Conservation (phyloP, 805 yeast species). For the Metschnikowia proteae region DNA sequence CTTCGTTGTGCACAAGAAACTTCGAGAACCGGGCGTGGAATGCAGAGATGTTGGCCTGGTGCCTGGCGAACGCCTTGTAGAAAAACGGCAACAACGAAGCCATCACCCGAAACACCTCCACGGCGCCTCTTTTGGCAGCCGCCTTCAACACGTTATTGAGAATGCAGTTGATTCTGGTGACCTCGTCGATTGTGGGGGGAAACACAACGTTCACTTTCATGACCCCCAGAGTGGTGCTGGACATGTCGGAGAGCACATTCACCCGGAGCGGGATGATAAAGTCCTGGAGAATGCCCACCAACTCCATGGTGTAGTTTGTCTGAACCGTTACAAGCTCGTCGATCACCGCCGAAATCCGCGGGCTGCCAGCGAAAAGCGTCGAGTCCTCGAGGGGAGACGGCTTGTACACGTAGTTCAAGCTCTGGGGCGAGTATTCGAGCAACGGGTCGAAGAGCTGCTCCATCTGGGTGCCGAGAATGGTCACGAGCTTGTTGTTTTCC, state of each 20-base stretch:
- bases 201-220: constrained; percentile 70
- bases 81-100: constrained; percentile 84
- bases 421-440: constrained; percentile 88
- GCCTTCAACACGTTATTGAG: constrained; percentile 68
- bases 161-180: constrained; percentile 83
- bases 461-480: constrained; percentile 74
- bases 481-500: constrained; percentile 72
- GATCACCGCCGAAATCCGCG: constrained; percentile 29
- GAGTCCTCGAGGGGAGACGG: constrained; percentile 43
- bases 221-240: constrained; percentile 51
- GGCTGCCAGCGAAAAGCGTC: background rate
- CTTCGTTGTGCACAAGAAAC: constrained; percentile 28
- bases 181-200: constrained; percentile 95
- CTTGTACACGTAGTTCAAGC: constrained; percentile 64
- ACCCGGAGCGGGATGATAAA: constrained; percentile 77
- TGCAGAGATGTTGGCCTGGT: constrained; percentile 82
- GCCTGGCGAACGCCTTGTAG: constrained; percentile 88
- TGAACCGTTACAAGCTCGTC: constrained; percentile 69
- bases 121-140: constrained; percentile 66
- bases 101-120: constrained; percentile 75
- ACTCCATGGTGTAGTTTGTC: constrained; percentile 63
- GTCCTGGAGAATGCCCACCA: constrained; percentile 74
- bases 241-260: constrained; percentile 46
- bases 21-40: constrained; percentile 53
- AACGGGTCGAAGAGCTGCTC: constrained; percentile 88